Conservation (phyloP, 2,329 filamentous ascomycete genomes). For the Cladosporium cucumerinum region DNA sequence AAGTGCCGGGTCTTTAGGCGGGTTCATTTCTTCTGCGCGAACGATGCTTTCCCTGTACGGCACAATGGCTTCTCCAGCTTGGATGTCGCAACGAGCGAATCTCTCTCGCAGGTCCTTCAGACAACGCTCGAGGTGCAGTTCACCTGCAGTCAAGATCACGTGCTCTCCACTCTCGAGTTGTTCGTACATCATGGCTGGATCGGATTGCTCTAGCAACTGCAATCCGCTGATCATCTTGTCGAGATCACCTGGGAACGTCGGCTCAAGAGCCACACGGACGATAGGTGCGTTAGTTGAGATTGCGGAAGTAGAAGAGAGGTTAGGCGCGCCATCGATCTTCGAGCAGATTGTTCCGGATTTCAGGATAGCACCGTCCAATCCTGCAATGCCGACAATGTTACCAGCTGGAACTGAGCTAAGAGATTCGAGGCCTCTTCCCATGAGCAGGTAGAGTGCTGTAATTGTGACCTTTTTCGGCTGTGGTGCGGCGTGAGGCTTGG, state of each 20-base stretch:
- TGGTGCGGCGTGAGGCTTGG: constrained; percentile 66
- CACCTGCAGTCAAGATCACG: constrained; percentile 88
- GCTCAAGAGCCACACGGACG: constrained; percentile 92
- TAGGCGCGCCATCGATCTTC: constrained; percentile 78
- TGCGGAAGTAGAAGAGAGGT: constrained; percentile 80
- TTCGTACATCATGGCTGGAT: constrained; percentile 94
- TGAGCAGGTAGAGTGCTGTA: constrained; percentile 86
- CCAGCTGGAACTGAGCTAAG: constrained; percentile 84
- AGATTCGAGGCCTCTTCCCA: constrained; percentile 84
- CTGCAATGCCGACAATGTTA: constrained; percentile 91
- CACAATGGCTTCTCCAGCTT: constrained; percentile 89
- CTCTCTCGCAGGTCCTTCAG: constrained; percentile 88
- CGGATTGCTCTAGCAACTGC: constrained; percentile 83
- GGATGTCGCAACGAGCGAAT: constrained; percentile 91
- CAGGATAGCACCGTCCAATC: constrained; percentile 86
- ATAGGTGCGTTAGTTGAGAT: constrained; percentile 73
- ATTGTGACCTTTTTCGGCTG: constrained; percentile 79
- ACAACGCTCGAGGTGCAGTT: constrained; percentile 90
- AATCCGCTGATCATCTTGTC: constrained; percentile 93
- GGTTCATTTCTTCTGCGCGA: constrained; percentile 80
- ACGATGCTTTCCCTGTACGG: constrained; percentile 94
- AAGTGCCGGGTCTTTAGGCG: constrained; percentile 78
- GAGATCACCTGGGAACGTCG: constrained; percentile 81
- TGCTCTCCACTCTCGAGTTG: constrained; percentile 91
- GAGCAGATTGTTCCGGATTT: constrained; percentile 95